phyloP scores from a whole-genome alignment of 306 rosid genomes.

The Malus asiatica region DNA sequence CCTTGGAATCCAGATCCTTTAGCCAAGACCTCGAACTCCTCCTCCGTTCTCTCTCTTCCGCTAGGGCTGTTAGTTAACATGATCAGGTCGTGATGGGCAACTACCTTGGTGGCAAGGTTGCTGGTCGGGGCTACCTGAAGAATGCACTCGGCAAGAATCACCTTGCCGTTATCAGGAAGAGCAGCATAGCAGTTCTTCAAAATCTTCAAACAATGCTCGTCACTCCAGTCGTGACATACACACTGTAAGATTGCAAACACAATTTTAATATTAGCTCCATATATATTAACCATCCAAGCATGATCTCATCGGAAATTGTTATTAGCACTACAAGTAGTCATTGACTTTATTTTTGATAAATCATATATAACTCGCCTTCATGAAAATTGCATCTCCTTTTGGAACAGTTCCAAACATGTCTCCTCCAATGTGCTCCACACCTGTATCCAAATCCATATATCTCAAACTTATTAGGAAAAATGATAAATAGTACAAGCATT shows the following conservation, averaged over 20 bases:
- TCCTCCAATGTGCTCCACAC: conserved; percentile 92
- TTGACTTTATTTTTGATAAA: too few species aligned
- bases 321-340: neutral
- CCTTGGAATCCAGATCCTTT: conserved; percentile 73
- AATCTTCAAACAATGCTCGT: conserved; percentile 71
- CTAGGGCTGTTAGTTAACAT: conserved; percentile 89
- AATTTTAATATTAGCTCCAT: neutral
- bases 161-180: conserved; percentile 67
- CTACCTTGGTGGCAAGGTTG: conserved; percentile 77
- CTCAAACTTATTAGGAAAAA: neutral
- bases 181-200: conserved; percentile 78
- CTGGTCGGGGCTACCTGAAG: conserved; percentile 77
- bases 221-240: conserved; percentile 96
- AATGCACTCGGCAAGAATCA: conserved; percentile 88
- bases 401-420: conserved; percentile 90
- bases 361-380: conserved; percentile 47
- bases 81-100: conserved; percentile 62
- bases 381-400: conserved; percentile 80
- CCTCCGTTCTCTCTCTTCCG: conserved; percentile 88
- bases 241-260: conserved; percentile 32
- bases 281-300: neutral
- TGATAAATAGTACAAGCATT: too few species aligned
- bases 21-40: conserved; percentile 71
- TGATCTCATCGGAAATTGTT: too few species aligned
- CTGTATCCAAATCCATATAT: conserved; percentile 29